A percentile compares a stretch with the other conserved stretches of the same genome.
These are phyloP conservation scores for Penicillium sp. DNA, from an alignment of 2,329 filamentous ascomycete genomes.

Conservation along the genomic window DNA sequence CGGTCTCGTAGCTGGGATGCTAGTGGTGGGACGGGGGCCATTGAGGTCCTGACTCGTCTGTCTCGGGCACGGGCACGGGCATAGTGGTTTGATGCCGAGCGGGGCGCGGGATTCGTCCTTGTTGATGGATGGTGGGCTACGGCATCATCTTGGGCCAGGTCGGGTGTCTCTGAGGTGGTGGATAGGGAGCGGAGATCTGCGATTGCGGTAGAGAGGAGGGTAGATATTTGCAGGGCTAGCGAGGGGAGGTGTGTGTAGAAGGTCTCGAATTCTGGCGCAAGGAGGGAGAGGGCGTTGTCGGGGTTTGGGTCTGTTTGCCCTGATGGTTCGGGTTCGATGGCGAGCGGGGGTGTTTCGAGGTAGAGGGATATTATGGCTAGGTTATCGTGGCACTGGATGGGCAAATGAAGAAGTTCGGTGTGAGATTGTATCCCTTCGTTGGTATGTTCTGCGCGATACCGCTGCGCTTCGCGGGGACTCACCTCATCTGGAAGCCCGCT, in stretches of 20 bases:
- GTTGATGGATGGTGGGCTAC: not conserved
- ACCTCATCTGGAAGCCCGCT: conserved; percentile 41
- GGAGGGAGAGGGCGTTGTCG: conserved; percentile 35
- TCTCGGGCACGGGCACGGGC: conserved; percentile 25
- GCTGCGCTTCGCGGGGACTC: conserved; percentile 9
- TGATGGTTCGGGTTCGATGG: conserved; percentile 22
- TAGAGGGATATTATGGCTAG: conserved; percentile 44
- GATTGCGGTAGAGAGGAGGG: conserved; percentile 28
- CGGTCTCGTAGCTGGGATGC: conserved; percentile 34
- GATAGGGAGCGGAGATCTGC: conserved; percentile 31
- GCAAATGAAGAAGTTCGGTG: not conserved
- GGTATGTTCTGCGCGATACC: not conserved
- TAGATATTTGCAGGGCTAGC: conserved; percentile 31
- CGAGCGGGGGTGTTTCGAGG: conserved; percentile 33
- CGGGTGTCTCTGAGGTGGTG: conserved; percentile 22
- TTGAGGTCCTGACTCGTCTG: conserved; percentile 27
- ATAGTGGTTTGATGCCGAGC: conserved; percentile 19
- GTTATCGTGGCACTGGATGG: conserved; percentile 37
- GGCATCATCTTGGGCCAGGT: conserved; percentile 6
- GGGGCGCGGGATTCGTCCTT: not conserved
- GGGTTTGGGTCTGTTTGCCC: conserved; percentile 1
- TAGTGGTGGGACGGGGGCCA: conserved; percentile 25
- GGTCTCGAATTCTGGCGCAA: conserved; percentile 39
- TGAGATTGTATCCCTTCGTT: not conserved
- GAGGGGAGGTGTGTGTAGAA: conserved; percentile 38